These are phyloP conservation scores for Lentinula lateritia DNA, from an alignment of 768 basidiomycete species.

Conservation along the genomic window DNA sequence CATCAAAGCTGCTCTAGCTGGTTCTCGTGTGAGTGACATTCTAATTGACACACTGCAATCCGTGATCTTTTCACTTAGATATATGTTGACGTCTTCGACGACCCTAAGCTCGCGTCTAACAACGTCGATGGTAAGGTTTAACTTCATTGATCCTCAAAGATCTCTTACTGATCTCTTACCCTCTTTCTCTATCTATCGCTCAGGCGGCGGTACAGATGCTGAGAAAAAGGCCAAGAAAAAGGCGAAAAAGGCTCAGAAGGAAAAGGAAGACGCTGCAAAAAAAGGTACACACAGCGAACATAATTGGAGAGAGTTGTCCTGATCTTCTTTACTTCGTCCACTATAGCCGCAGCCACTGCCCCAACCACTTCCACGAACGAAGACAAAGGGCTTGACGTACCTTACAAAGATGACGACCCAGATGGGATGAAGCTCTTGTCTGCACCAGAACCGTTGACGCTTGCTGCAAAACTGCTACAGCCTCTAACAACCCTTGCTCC, in stretches of 20 bases:
- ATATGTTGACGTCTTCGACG: slow-evolving; percentile 65
- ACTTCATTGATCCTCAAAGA: background rate
- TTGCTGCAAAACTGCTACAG: slow-evolving; percentile 64
- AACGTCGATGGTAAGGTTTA: slow-evolving; percentile 29
- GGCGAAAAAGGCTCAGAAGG: slow-evolving; percentile 73
- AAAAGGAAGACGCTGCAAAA: slow-evolving; percentile 58
- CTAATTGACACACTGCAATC: slow-evolving; percentile 8
- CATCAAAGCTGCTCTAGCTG: slow-evolving; percentile 64
- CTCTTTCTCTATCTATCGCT: background rate
- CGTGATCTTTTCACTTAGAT: slow-evolving; percentile 42
- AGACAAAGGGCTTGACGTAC: slow-evolving; percentile 65
- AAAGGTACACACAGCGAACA: slow-evolving; percentile 43
- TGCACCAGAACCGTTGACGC: slow-evolving; percentile 62
- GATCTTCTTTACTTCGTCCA: background rate
- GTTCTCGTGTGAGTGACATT: slow-evolving; percentile 48
- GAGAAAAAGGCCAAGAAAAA: slow-evolving; percentile 85
- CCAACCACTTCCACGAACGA: slow-evolving; percentile 37
- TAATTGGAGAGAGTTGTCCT: background rate
- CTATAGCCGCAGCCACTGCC: slow-evolving; percentile 19
- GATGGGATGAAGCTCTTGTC: slow-evolving; percentile 69
- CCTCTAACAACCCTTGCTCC: slow-evolving; percentile 53
- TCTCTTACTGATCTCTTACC: background rate
- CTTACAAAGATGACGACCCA: slow-evolving; percentile 76
- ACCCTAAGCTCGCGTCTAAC: slow-evolving; percentile 53
- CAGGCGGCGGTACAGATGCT: slow-evolving; percentile 46